Evolutionary conservation across 805 yeast species (phyloP).

Genomic region (Candida loeiensis): DNA sequence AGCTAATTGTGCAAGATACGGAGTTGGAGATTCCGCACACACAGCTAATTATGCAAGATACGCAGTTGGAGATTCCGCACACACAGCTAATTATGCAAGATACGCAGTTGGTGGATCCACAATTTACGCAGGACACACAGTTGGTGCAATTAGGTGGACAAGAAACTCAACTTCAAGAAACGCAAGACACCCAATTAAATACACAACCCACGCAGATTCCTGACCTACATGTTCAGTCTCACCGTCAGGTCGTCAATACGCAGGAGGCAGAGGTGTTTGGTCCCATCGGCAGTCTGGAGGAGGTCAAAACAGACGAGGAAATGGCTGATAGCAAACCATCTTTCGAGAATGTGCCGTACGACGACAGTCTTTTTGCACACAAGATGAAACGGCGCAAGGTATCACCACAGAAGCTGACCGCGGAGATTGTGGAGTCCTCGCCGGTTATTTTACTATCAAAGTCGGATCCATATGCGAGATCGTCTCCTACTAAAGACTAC

Average conservation of each 20-base stretch:
- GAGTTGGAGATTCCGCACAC: no score
- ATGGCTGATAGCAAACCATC: constrained; percentile 4
- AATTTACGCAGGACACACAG: no score
- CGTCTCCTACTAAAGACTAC: constrained; percentile 5
- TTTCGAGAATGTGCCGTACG: constrained; percentile 11
- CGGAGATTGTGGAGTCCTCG: constrained; percentile 21
- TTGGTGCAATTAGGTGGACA: no score
- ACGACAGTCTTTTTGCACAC: constrained; percentile 27
- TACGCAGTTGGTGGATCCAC: no score
- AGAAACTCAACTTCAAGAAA: no score
- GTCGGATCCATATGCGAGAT: constrained; percentile 5
- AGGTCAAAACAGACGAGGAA: constrained; percentile 19
- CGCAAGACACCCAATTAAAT: background rate
- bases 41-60: no score
- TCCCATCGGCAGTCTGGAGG: background rate
- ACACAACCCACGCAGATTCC: background rate
- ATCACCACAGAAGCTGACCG: constrained; percentile 5
- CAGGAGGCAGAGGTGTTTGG: constrained; percentile 17
- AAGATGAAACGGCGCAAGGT: constrained; percentile 15
- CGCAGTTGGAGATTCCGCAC: no score
- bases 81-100: no score
- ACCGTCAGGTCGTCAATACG: constrained; percentile 33
- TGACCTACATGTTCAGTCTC: constrained; percentile 13
- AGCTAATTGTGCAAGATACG: no score
- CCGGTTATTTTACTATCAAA: constrained; percentile 12